phyloP scores from a whole-genome alignment of 371 early-diverging fungal species.

The Haplosporangium sp. region DNA sequence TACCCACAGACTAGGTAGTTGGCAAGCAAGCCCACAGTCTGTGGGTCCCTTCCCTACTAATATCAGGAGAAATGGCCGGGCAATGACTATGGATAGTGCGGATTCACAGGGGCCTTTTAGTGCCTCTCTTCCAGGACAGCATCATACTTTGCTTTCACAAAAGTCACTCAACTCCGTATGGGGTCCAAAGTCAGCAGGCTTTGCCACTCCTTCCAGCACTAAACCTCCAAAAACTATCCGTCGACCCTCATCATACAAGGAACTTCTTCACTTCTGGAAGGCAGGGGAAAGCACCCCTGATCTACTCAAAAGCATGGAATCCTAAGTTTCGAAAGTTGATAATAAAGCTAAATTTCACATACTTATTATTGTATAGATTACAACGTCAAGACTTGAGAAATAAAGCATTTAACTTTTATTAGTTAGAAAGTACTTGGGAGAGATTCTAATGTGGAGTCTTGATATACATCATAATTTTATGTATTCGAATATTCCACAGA shows the following conservation, averaged over 20 bases:
- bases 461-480: no score
- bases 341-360: no score
- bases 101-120: background rate
- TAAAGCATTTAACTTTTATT: no score
- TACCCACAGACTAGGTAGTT: background rate
- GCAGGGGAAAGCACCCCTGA: conserved; percentile 41
- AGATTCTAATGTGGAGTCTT: no score
- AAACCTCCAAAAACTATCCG: conserved; percentile 16
- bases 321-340: no score
- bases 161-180: background rate
- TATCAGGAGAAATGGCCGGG: conserved; percentile 6
- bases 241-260: conserved; percentile 42
- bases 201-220: background rate
- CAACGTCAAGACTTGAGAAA: no score
- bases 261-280: conserved; percentile 48
- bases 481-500: no score
- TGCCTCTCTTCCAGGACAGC: background rate
- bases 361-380: no score
- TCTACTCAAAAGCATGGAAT: conserved; percentile 13
- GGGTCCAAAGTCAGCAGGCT: background rate
- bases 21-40: conserved; percentile 13
- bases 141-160: no score
- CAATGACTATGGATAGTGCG: conserved; percentile 5
- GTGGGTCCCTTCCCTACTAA: conserved; percentile 8
- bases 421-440: no score